Base-by-base conservation (phyloP, 345 rosid genomes). In the Erysimum cheiranthoides region DNA sequence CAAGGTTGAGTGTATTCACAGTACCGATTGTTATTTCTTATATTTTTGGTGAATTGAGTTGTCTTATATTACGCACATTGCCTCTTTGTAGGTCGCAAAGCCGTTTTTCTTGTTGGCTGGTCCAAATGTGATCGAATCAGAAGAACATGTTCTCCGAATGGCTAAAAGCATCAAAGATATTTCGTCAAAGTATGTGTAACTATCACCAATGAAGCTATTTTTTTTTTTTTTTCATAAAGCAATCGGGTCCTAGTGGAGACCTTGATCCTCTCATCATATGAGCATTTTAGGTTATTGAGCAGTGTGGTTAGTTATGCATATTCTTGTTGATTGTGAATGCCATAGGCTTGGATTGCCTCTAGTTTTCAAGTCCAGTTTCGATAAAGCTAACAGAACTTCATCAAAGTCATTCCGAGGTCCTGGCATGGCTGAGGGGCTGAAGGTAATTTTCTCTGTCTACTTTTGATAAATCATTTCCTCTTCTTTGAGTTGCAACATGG, bases 321-420 rank as follows among this genome's bases (percentile, higher is more conserved):
- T 56, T 35, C 12, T 10, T 71, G 16, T 69, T 74, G 18, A 38
- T 2, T 68, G 62, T 54, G 51, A 54, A n/a, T 40, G 52, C 50
- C 67, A 66, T 80, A 93, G 98, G 70, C 77, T 89, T 77, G 97
- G 93, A 5, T 80, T 90, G 81, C 96, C 95, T 2, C 67, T 93
- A 78, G 91, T 86, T 74, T 93, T 93, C 73, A 93, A 93, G 89
- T 93, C 98, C 34, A 93, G 97, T 79, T 93, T 93, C 68, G 98
- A 93, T 82, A 90, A 93, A 83, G 98, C 97, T 65, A 91, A 90
- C 68, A 77, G 96, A 68, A 90, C 98, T 21, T 93, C 98, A 40
- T 89, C 92, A 2, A 90, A 90, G 79, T 93, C 97, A 12, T 93
- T 90, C 76, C 92, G 98, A 0, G 98, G 97, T 43, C 97, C 98